A percentile compares a stretch with the other conserved stretches of the same genome.
Conservation (phyloP, 805 yeast species). For the Torulaspora microellipsoides region DNA sequence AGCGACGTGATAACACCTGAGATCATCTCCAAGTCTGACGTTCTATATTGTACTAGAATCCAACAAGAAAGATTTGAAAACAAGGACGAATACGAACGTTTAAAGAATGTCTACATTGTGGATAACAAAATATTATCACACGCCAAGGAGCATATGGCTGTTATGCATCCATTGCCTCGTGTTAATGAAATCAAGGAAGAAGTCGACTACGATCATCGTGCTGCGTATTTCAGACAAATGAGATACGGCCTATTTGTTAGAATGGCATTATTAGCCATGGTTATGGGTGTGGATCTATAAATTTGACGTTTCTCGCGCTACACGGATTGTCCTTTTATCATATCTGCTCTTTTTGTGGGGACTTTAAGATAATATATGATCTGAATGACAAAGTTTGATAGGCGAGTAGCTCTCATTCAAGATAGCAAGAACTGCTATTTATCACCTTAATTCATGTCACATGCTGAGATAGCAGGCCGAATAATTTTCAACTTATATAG, state of each 20-base stretch:
- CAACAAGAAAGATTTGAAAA: constrained; percentile 93
- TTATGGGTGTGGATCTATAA: constrained; percentile 85
- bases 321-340: neutral
- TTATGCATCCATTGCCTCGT: constrained; percentile 98
- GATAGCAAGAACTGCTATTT: too few species aligned
- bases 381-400: too few species aligned
- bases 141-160: constrained; percentile 98
- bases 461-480: too few species aligned
- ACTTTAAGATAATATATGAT: constrained; percentile 8
- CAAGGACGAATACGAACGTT: constrained; percentile 71
- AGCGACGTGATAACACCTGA: constrained; percentile 75
- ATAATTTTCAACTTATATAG: too few species aligned
- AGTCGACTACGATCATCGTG: constrained; percentile 98
- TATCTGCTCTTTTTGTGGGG: constrained; percentile 16
- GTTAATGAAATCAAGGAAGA: constrained; percentile 95
- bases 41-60: constrained; percentile 94
- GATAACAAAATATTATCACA: constrained; percentile 85
- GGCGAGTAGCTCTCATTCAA: too few species aligned
- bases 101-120: constrained; percentile 87
- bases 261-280: constrained; percentile 98
- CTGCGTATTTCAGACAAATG: constrained; percentile 99
- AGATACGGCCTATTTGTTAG: constrained; percentile 96
- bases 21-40: constrained; percentile 85
- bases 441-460: too few species aligned
- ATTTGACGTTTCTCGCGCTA: neutral